phyloP scores from a whole-genome alignment of 73 alveolate genomes.

The Blepharisma stoltei region DNA sequence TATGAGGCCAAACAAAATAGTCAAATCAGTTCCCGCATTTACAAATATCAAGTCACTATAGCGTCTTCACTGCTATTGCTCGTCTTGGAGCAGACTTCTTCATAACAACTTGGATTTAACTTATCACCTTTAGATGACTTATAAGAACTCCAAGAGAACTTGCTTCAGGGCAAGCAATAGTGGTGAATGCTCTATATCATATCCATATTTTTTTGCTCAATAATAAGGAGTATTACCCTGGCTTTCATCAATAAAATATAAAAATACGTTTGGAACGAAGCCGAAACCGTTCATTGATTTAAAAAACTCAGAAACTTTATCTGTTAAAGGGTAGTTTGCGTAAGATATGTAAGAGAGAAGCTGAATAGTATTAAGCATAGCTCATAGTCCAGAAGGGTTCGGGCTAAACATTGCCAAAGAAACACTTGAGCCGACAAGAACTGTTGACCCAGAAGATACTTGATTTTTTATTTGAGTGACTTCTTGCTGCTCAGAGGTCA shows the following conservation, averaged over 20 bases:
- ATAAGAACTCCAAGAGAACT: no score
- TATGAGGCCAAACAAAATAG: not conserved
- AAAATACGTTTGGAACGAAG: not conserved
- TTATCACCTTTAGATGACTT: no score
- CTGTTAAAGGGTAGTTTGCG: not conserved
- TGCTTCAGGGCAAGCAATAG: no score
- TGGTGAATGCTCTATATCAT: no score
- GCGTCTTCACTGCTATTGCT: no score
- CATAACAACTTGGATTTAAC: no score
- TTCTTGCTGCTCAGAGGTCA: no score
- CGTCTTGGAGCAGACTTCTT: no score
- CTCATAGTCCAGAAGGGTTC: constrained; percentile 14
- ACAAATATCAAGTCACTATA: not conserved
- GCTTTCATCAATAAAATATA: not conserved
- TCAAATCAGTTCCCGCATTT: not conserved
- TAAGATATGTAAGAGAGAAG: not conserved
- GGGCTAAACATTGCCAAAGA: no score
- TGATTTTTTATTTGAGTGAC: no score
- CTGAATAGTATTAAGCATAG: not conserved
- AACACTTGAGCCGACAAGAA: no score
- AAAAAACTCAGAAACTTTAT: not conserved
- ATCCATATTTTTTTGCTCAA: not conserved
- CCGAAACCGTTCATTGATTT: not conserved
- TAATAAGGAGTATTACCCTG: not conserved
- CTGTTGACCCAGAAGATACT: no score